phyloP scores from a whole-genome alignment of 495 filamentous ascomycete genomes.

The Talaromyces borbonicus region DNA sequence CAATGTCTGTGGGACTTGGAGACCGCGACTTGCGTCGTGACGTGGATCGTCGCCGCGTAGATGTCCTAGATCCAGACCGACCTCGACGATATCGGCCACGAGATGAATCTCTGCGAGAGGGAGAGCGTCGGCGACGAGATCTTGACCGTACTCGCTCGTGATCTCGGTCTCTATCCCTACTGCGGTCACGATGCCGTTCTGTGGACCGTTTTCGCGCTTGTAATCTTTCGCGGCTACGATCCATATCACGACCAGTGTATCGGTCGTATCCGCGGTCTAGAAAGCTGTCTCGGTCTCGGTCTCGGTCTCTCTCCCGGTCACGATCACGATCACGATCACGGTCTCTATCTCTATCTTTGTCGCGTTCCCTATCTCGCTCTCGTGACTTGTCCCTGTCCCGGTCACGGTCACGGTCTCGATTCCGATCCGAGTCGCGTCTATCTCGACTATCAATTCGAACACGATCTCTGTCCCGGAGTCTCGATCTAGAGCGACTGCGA shows the following conservation, averaged over 20 bases:
- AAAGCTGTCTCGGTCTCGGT: constrained; percentile 10
- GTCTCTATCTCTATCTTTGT: constrained; percentile 7
- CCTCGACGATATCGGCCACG: constrained; percentile 8
- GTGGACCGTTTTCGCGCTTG: constrained; percentile 6
- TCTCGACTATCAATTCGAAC: constrained; percentile 8
- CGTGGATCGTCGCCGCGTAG: constrained; percentile 8
- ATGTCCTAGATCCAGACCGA: constrained; percentile 15
- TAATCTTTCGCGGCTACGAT: constrained; percentile 7
- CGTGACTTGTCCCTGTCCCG: no score
- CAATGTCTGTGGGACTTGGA: constrained; percentile 32
- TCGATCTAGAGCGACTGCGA: constrained; percentile 33
- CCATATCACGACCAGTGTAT: constrained; percentile 3
- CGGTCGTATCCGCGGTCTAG: constrained; percentile 5
- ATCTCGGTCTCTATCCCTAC: constrained; percentile 8
- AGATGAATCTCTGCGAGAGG: not conserved
- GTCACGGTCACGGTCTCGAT: constrained; percentile 24
- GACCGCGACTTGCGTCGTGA: constrained; percentile 23
- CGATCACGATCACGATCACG: constrained; percentile 20
- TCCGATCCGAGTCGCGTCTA: constrained; percentile 20
- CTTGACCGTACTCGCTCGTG: constrained; percentile 8
- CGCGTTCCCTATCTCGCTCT: constrained; percentile 13
- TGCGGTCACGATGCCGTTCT: constrained; percentile 9
- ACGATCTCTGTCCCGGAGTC: constrained; percentile 20
- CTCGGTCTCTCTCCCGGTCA: constrained; percentile 15
- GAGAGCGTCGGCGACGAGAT: constrained; percentile 4